phyloP scores from a whole-genome alignment of 2,329 filamentous ascomycete genomes.

The Tolypocladium inflatum region DNA sequence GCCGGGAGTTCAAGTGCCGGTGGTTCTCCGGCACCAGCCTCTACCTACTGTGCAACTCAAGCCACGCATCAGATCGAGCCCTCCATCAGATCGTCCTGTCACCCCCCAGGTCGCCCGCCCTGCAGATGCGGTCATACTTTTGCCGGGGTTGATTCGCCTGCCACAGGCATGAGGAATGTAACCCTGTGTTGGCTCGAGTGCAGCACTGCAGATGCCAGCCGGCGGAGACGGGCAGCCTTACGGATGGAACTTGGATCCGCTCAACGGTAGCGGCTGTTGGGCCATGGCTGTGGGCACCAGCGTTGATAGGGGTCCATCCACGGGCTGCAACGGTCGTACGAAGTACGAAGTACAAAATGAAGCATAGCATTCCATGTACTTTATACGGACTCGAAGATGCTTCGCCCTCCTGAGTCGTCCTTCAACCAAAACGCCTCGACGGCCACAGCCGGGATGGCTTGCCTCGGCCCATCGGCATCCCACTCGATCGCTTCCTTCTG shows the following conservation, averaged over 20 bases:
- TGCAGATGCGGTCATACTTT: not conserved
- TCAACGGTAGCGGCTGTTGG: not conserved
- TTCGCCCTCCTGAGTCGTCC: not conserved
- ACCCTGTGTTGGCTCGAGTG: not conserved
- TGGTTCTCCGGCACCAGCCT: not conserved
- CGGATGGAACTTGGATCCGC: not conserved
- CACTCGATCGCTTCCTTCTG: not conserved
- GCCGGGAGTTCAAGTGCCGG: not conserved
- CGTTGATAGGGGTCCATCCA: not conserved
- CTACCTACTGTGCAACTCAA: not conserved
- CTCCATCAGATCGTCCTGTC: too few relatives aligned
- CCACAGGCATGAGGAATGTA: not conserved
- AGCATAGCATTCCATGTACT: not conserved
- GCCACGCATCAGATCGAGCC: not conserved
- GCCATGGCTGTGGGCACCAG: not conserved
- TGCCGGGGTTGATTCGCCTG: not conserved
- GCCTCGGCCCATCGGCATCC: not conserved
- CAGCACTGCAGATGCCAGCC: not conserved
- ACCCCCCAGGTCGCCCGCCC: not conserved
- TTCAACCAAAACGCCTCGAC: not conserved
- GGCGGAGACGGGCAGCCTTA: not conserved
- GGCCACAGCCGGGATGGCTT: not conserved
- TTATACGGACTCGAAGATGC: not conserved
- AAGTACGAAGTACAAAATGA: not conserved
- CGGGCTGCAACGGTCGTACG: not conserved